Evolutionary conservation across 306 rosid species (phyloP), one percentile per base, ranked within the genome.

Genomic region (Acacia melanoxylon): DNA sequence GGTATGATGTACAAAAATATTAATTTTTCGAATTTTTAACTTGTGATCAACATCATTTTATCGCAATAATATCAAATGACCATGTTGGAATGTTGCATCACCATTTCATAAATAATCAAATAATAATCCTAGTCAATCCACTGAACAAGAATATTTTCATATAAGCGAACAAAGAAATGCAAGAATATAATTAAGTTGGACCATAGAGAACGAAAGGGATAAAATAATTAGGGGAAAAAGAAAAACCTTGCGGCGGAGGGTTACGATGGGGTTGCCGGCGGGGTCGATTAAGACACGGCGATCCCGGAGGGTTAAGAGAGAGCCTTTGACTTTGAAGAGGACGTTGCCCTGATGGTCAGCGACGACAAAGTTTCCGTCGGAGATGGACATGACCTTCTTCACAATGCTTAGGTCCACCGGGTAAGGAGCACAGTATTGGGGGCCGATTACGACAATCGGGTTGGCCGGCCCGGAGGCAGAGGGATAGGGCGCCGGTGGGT

Each of bases 251-350:
- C 83, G 86, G 62, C 82, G 82, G 0, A 89, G 76, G 0, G 93
- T 88, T 29, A 85, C 11, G 44, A 91, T 14, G 59, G 90, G 83
- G 44, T 82, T 66, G 16, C 88, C 90, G 3, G 88, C 73, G 35
- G 88, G 65, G 14, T 90, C 97, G 1, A 85, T 72, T 6, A 92
- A 78, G 54, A 83, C 80, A 48, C 89, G 92, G 33, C 83, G 91
- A 22, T 85, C 87, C 44, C 27, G 88, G 44, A 85, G 35, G 85
- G 88, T 68, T 2, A 80, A 27, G n/a, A 79, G n/a, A 29, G 78
- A 78, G 24, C 86, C 91, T 24, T 81, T 86, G 6, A 91, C 75
- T n/a, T 79, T 90, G 86, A 92, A 92, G 37, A 89, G 17, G 19
- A 78, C 44, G 83, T 79, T 85, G 31, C 86, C 88, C 15, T 90